phyloP scores from a whole-genome alignment of 805 yeast species.

The Candida sphagnicola region DNA sequence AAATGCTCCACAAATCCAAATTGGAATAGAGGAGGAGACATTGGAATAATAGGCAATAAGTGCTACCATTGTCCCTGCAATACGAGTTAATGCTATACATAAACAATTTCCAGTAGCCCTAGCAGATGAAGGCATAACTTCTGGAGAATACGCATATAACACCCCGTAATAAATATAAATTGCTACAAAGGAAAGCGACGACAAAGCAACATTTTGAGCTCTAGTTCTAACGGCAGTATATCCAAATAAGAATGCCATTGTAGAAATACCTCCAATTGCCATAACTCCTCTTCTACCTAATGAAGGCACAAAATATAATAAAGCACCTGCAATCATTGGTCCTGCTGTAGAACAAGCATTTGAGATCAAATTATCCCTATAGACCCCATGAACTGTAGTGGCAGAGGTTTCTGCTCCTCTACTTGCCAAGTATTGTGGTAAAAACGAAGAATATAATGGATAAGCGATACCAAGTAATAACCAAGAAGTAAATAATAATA shows the following conservation, averaged over 20 bases:
- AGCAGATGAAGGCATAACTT: constrained; percentile 31
- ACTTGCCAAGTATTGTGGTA: constrained; percentile 48
- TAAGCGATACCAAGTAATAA: constrained; percentile 52
- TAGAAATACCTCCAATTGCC: constrained; percentile 47
- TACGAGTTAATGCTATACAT: constrained; percentile 26
- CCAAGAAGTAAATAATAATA: constrained; percentile 46
- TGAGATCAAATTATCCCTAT: constrained; percentile 47
- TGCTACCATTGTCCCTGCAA: constrained; percentile 29
- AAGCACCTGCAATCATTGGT: constrained; percentile 47
- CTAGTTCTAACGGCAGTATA: constrained; percentile 56
- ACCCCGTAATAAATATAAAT: constrained; percentile 34
- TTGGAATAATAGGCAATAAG: constrained; percentile 28
- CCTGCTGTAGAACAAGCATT: constrained; percentile 47
- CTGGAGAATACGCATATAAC: constrained; percentile 33
- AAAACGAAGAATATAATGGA: constrained; percentile 49
- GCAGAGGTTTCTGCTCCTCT: constrained; percentile 49
- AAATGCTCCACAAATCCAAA: constrained; percentile 34
- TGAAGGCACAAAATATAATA: constrained; percentile 20
- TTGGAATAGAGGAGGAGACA: constrained; percentile 25
- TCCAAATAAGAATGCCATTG: constrained; percentile 58
- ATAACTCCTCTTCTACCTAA: constrained; percentile 58
- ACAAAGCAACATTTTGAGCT: constrained; percentile 39
- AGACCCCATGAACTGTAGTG: constrained; percentile 31
- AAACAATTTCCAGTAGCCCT: constrained; percentile 34
- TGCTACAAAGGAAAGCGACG: constrained; percentile 43